These are phyloP conservation scores for Dictyostelium brefeldianum DNA, from an alignment of 78 protist genomes.

Conservation along the genomic window DNA sequence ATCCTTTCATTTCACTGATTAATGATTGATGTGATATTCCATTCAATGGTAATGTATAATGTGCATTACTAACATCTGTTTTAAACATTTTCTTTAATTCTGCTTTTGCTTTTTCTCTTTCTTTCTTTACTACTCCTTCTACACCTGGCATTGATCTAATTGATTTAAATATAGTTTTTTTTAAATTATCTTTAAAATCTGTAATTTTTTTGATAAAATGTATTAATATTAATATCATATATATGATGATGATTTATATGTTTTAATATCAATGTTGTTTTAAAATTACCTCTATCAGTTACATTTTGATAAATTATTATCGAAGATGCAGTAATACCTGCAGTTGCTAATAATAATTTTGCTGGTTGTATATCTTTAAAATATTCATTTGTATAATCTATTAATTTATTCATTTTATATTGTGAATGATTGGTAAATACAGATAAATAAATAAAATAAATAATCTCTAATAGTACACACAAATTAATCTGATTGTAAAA, in stretches of 20 bases:
- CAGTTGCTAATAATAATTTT: constrained; percentile 39
- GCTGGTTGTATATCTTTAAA: constrained; percentile 40
- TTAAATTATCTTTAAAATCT: constrained; percentile 33
- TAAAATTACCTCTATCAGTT: constrained; percentile 37
- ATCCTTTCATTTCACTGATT: not conserved
- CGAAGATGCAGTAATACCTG: constrained; percentile 52
- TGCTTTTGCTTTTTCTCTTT: constrained; percentile 45
- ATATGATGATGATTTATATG: not conserved
- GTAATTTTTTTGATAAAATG: not conserved
- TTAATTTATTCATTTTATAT: not conserved
- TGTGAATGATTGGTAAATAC: not conserved
- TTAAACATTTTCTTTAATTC: constrained; percentile 15
- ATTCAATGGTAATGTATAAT: constrained; percentile 42
- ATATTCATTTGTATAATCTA: constrained; percentile 18
- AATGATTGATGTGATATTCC: constrained; percentile 9
- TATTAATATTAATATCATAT: not conserved
- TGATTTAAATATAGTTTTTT: constrained; percentile 29
- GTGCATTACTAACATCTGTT: constrained; percentile 37
- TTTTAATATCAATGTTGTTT: too few relatives aligned
- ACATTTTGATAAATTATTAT: not conserved
- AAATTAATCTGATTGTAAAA: not conserved
- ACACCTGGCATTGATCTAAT: constrained; percentile 54
- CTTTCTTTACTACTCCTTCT: constrained; percentile 14
- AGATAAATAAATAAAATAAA: constrained; percentile 16
- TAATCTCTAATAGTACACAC: not conserved